Conservation (phyloP, 2,329 filamentous ascomycete species). For the Phaeomoniella chlamydospora region DNA sequence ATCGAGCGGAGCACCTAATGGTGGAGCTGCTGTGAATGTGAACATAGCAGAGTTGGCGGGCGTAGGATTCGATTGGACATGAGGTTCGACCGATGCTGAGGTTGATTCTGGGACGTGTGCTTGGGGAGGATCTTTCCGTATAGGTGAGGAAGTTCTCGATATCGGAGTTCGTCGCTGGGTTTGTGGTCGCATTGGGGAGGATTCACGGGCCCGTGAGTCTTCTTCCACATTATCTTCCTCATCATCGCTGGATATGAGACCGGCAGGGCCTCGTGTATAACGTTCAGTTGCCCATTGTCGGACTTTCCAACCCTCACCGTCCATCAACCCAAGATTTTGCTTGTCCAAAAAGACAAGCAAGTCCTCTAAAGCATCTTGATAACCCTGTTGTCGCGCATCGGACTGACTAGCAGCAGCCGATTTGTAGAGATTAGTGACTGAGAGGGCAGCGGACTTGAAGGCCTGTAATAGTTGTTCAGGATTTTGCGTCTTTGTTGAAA, state of each 20-base stretch:
- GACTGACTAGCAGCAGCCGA: conserved; percentile 67
- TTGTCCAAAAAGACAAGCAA: conserved; percentile 73
- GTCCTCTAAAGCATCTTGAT: conserved; percentile 88
- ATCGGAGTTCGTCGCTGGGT: conserved; percentile 3
- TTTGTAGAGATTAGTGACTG: conserved; percentile 93
- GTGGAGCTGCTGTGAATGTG: conserved; percentile 26
- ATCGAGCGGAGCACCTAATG: conserved; percentile 19
- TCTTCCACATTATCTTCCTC: conserved; percentile 28
- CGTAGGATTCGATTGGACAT: conserved; percentile 2
- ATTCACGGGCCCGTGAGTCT: conserved; percentile 19
- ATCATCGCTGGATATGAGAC: conserved; percentile 19
- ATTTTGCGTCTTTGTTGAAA: conserved; percentile 21
- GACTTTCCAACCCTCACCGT: conserved; percentile 61
- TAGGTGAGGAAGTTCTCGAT: conserved; percentile 7
- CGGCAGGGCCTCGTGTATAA: conserved; percentile 24
- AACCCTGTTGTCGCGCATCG: conserved; percentile 64
- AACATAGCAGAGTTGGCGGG: conserved; percentile 20
- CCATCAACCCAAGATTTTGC: conserved; percentile 60
- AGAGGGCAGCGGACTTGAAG: conserved; percentile 84
- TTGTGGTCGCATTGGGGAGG: conserved; percentile 17
- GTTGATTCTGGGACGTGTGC: conserved; percentile 3
- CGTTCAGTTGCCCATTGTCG: conserved; percentile 43
- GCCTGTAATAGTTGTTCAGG: conserved; percentile 57
- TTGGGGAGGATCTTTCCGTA: conserved; percentile 4
- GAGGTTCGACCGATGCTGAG: background rate